Base-by-base conservation (phyloP, 495 filamentous ascomycete species). In the Pyrenula massariospora region DNA sequence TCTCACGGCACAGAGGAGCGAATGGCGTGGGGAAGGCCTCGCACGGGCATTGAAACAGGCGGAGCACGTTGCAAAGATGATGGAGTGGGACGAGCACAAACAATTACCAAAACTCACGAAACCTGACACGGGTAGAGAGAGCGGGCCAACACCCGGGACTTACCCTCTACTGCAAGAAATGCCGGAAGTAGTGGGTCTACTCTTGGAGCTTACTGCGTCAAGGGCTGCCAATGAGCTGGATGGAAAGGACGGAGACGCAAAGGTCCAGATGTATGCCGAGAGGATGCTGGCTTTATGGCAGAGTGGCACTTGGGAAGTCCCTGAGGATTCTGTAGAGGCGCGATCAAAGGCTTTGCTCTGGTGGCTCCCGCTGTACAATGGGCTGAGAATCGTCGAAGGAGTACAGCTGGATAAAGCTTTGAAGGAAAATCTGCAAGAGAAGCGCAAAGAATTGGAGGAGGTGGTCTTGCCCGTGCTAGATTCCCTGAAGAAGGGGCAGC, bases 11-110 rank as follows among this genome's bases (percentile, higher is more conserved):
- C 61, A 74, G 55, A 54, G 57, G 1, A 68, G 56, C 2, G 70
- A 70, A 12, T 84, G 73, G 64, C 63, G 71, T 64, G 71, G 64
- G 15, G 59, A 65, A 10, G 63, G 42, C 3, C 53, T 68, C 52
- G 68, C 62, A 1, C 64, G 67, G 25, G 61, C 77, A 1, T 60
- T 80, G 2, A 61, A 62, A 21, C 65, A 77, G 62, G 73, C 75
- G 0, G 72, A 79, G 60, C 66, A 76, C 59, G 65, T 82, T 10
- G 58, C 79, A 22, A 69, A 71, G 11, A 48, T 82, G 49, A 71
- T 86, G 63, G 75, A 86, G 58, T 60, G 73, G 0, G 57, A 73
- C 22, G 63, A 61, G 8, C 79, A 82, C 58, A 42, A 42, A 15
- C 5, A 42, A 15, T 42, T 42, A 15, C 31, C 31, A 15, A 5